Percentiles rank a stretch among this genome's conserved stretches.
phyloP scores from a whole-genome alignment of 441 rosid genomes.

The Isatis lusitanica region DNA sequence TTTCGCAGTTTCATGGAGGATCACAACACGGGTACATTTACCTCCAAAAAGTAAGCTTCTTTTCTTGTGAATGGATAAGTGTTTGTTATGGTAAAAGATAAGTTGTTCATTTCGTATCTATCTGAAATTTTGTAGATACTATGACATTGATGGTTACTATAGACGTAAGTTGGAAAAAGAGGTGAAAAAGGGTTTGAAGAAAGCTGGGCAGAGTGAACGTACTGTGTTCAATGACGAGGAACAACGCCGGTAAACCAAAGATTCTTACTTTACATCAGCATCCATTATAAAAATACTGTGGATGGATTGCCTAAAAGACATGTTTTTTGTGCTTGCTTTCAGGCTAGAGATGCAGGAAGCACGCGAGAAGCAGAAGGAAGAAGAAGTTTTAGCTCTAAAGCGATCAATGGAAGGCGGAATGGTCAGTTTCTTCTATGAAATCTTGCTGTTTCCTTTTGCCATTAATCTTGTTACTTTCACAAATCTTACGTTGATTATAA shows the following conservation, averaged over 20 bases:
- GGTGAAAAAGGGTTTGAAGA: slow-evolving; percentile 62
- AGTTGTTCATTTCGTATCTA: not conserved
- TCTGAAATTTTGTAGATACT: slow-evolving; percentile 53
- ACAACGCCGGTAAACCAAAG: slow-evolving; percentile 62
- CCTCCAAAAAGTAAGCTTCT: slow-evolving; percentile 83
- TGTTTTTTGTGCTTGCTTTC: slow-evolving; percentile 30
- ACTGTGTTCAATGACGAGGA: slow-evolving; percentile 94
- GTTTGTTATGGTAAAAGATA: not conserved
- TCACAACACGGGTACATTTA: slow-evolving; percentile 91
- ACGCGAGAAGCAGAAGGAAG: slow-evolving; percentile 88
- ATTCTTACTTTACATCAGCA: not conserved
- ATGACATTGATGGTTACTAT: slow-evolving; percentile 83
- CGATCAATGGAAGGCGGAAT: slow-evolving; percentile 93
- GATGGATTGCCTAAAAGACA: not conserved
- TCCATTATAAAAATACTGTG: not conserved
- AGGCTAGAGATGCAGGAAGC: slow-evolving; percentile 72
- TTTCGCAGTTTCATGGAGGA: slow-evolving; percentile 90
- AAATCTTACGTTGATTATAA: not conserved
- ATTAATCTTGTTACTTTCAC: not conserved
- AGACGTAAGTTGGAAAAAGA: slow-evolving; percentile 71
- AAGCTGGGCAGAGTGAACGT: slow-evolving; percentile 63
- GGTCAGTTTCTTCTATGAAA: slow-evolving; percentile 46
- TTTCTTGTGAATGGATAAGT: not conserved
- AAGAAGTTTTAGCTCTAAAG: slow-evolving; percentile 69
- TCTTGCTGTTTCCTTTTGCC: not conserved